Conservation (phyloP, 495 filamentous ascomycete species). For the Choiromyces venosus region DNA sequence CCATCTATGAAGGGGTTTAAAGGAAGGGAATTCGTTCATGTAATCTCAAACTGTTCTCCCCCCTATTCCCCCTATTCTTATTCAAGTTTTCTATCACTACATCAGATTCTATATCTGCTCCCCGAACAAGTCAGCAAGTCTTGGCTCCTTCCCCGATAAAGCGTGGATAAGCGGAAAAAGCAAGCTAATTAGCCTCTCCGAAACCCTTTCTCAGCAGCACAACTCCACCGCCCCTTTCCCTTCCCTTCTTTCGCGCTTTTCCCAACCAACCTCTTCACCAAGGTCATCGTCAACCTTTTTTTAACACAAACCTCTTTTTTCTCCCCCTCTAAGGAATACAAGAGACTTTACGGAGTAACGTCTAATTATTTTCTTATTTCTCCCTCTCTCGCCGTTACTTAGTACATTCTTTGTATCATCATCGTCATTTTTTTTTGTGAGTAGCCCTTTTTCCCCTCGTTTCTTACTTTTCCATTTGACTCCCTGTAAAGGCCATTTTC, state of each 20-base stretch:
- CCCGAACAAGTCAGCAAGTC: slow-evolving; percentile 24
- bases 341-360: background rate
- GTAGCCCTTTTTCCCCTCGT: background rate
- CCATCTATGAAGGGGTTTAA: background rate
- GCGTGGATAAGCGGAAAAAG: slow-evolving; percentile 33
- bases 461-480: background rate
- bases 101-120: background rate
- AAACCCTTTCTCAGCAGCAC: slow-evolving; percentile 7
- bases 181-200: slow-evolving; percentile 35
- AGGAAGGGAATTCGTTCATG: background rate
- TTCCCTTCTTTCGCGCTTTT: slow-evolving; percentile 31
- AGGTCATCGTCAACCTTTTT: slow-evolving; percentile 3
- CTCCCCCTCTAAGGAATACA: background rate
- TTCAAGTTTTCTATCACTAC: background rate
- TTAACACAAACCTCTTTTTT: background rate
- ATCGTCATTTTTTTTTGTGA: background rate
- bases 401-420: background rate
- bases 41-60: background rate
- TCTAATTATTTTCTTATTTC: slow-evolving; percentile 20
- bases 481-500: background rate
- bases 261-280: slow-evolving; percentile 37
- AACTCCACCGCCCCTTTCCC: slow-evolving; percentile 26
- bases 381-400: background rate
- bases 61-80: background rate
- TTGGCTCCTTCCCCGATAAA: slow-evolving; percentile 25